These are phyloP conservation scores for Aspergillus sparsus DNA, from an alignment of 495 filamentous ascomycete species.

Conservation along the genomic window DNA sequence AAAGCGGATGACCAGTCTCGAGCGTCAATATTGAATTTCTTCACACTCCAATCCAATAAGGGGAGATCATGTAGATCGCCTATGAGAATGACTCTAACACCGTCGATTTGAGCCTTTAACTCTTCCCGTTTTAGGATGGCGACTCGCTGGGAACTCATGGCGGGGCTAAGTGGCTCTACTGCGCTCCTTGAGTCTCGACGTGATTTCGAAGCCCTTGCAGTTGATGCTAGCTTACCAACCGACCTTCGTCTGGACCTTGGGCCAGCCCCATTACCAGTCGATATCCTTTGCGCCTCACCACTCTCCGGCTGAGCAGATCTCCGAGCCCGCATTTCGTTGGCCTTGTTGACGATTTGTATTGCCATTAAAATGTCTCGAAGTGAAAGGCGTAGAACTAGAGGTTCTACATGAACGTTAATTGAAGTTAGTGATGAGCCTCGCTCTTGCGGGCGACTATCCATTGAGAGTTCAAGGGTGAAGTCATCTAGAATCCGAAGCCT, in stretches of 20 bases:
- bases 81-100: constrained; percentile 90
- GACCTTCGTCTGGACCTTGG: constrained; percentile 59
- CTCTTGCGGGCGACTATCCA: constrained; percentile 73
- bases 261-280: constrained; percentile 58
- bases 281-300: constrained; percentile 63
- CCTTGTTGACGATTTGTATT: constrained; percentile 88
- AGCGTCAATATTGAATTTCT: constrained; percentile 79
- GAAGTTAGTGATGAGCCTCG: constrained; percentile 68
- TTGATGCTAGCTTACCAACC: constrained; percentile 65
- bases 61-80: constrained; percentile 94
- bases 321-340: constrained; percentile 75
- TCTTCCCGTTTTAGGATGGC: constrained; percentile 76
- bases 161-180: constrained; percentile 28
- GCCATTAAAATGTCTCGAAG: constrained; percentile 92
- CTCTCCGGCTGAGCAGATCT: constrained; percentile 46
- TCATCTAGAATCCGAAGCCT: constrained; percentile 91
- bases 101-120: constrained; percentile 78
- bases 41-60: constrained; percentile 90
- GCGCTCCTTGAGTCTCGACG: constrained; percentile 41
- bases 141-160: constrained; percentile 40
- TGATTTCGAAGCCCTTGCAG: constrained; percentile 46
- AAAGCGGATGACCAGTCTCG: constrained; percentile 88
- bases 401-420: constrained; percentile 85
- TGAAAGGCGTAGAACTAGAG: constrained; percentile 87
- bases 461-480: constrained; percentile 85